Evolutionary conservation across 1,284 basidiomycete genomes (phyloP).

Genomic region (Leccinum subrobustum): DNA sequence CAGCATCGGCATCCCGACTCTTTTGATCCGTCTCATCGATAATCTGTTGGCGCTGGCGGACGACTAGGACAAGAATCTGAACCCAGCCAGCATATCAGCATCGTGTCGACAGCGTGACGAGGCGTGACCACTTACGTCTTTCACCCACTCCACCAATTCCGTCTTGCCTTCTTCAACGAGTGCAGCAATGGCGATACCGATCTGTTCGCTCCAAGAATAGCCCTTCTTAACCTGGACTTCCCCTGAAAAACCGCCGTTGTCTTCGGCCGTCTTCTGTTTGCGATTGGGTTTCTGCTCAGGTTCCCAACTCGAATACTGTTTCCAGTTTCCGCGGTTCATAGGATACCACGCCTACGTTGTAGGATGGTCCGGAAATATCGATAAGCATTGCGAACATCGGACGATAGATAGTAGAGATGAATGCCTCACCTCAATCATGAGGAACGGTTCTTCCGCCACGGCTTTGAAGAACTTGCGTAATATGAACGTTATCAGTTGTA

Average conservation of each 20-base stretch:
- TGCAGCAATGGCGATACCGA: constrained; percentile 80
- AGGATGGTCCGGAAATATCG: constrained; percentile 6
- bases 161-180: constrained; percentile 67
- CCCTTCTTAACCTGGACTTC: constrained; percentile 87
- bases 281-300: constrained; percentile 57
- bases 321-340: constrained; percentile 85
- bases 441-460: constrained; percentile 75
- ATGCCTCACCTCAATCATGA: constrained; percentile 71
- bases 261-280: constrained; percentile 41
- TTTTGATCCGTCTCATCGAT: constrained; percentile 69
- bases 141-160: constrained; percentile 75
- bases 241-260: constrained; percentile 45
- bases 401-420: constrained; percentile 29
- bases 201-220: constrained; percentile 85
- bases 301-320: constrained; percentile 78
- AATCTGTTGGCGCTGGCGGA: constrained; percentile 65
- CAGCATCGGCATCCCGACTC: constrained; percentile 39
- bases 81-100: constrained; percentile 17
- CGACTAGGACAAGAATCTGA: constrained; percentile 69
- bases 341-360: constrained; percentile 76
- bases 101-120: constrained; percentile 21
- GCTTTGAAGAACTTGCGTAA: constrained; percentile 91
- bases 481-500: constrained; percentile 80
- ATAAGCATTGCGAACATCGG: constrained; percentile 18
- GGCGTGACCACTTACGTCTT: constrained; percentile 55